Conservation (phyloP, 2,329 filamentous ascomycete species). For the Alternaria hordeiaustralica region DNA sequence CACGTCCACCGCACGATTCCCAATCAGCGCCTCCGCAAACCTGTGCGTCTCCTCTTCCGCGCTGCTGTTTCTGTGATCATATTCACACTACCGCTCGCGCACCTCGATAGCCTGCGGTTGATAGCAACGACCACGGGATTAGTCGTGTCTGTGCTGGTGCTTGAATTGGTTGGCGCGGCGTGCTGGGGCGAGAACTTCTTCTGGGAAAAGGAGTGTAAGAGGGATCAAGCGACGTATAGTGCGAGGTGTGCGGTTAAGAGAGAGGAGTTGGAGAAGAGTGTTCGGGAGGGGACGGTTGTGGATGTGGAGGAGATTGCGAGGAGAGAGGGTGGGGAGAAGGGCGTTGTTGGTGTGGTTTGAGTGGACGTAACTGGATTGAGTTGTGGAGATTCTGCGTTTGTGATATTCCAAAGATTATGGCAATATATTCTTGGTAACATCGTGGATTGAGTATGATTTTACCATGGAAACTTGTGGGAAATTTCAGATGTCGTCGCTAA, state of each 20-base stretch:
- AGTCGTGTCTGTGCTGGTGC: slow-evolving; percentile 40
- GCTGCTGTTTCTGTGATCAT: slow-evolving; percentile 59
- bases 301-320: slow-evolving; percentile 46
- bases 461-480: background rate
- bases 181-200: slow-evolving; percentile 39
- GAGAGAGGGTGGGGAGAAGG: slow-evolving; percentile 36
- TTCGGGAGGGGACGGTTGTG: slow-evolving; percentile 37
- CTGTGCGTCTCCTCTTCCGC: slow-evolving; percentile 60
- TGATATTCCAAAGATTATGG: background rate
- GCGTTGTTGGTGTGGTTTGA: slow-evolving; percentile 15
- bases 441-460: background rate
- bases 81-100: slow-evolving; percentile 61
- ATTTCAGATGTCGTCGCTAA: background rate
- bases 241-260: slow-evolving; percentile 40
- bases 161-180: slow-evolving; percentile 45
- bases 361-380: background rate
- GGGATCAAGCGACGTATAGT: slow-evolving; percentile 37
- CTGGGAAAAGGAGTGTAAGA: slow-evolving; percentile 31
- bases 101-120: slow-evolving; percentile 47
- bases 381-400: background rate
- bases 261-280: slow-evolving; percentile 39
- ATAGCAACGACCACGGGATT: slow-evolving; percentile 50
- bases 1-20: slow-evolving; percentile 64
- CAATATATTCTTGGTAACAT: background rate
- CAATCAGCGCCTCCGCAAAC: slow-evolving; percentile 58